Evolutionary conservation across 768 basidiomycete genomes (phyloP).

Genomic region (Mycena indigotica): DNA sequence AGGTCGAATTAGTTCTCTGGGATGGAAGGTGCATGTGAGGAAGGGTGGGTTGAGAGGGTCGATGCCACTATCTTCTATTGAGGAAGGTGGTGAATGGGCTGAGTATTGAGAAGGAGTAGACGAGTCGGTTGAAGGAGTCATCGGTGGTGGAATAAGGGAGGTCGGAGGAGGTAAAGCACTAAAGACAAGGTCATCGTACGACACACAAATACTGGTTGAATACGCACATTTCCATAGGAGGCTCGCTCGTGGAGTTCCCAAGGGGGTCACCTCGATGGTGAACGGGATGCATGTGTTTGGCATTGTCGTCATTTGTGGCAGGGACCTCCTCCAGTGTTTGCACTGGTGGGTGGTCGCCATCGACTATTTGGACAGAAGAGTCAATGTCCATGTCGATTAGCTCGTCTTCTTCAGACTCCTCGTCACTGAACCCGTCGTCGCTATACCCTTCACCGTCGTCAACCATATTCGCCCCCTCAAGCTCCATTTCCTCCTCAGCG

Average conservation of each 20-base stretch:
- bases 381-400: conserved; percentile 21
- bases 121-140: background rate
- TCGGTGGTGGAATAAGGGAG: background rate
- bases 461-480: conserved; percentile 20
- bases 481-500: conserved; percentile 64
- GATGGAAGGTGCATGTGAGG: conserved; percentile 55
- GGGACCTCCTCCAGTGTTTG: conserved; percentile 24
- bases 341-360: background rate
- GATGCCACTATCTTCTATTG: conserved; percentile 17
- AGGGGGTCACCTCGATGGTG: conserved; percentile 31
- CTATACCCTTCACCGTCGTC: conserved; percentile 17
- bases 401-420: conserved; percentile 11
- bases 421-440: conserved; percentile 25
- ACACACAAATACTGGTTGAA: background rate
- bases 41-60: conserved; percentile 36
- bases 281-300: conserved; percentile 60
- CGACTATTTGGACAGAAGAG: conserved; percentile 10
- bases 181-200: no score
- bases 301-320: conserved; percentile 32
- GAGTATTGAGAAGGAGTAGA: background rate
- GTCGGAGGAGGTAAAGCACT: background rate
- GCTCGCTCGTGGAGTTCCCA: conserved; percentile 1
- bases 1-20: conserved; percentile 44
- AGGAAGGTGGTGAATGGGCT: background rate
- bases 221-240: background rate